Evolutionary conservation across 2,329 filamentous ascomycete genomes (phyloP).

Genomic region (Leptographium galeiforme): DNA sequence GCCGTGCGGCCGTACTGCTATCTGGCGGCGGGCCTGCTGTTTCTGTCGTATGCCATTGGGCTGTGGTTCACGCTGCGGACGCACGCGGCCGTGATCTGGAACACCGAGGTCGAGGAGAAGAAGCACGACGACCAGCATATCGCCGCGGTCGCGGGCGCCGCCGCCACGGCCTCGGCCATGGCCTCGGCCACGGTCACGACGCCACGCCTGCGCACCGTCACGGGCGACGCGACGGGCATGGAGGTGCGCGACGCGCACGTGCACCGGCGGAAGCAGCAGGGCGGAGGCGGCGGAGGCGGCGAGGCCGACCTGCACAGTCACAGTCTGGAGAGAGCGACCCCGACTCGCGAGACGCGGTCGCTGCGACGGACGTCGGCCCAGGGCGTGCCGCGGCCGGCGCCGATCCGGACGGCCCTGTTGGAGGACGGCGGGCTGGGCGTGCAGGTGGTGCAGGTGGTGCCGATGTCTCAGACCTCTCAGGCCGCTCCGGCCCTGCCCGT

Average conservation of each 20-base stretch:
- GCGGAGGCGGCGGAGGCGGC: slow-evolving; percentile 46
- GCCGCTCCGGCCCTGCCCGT: no score
- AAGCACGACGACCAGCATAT: slow-evolving; percentile 42
- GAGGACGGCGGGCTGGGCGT: neutral
- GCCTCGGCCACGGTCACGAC: neutral
- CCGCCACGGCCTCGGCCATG: neutral
- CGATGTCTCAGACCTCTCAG: no score
- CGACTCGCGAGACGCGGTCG: slow-evolving; percentile 34
- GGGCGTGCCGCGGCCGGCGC: slow-evolving; percentile 15
- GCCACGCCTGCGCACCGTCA: neutral
- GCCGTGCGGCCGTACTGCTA: slow-evolving; percentile 91
- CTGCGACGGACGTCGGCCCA: slow-evolving; percentile 10
- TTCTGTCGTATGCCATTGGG: slow-evolving; percentile 86
- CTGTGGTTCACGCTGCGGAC: slow-evolving; percentile 92
- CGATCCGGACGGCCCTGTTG: slow-evolving; percentile 24
- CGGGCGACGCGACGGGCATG: slow-evolving; percentile 33
- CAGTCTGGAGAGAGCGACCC: slow-evolving; percentile 71
- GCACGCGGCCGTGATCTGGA: slow-evolving; percentile 95
- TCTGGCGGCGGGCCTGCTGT: slow-evolving; percentile 71
- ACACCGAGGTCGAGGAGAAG: slow-evolving; percentile 68
- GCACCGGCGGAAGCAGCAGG: slow-evolving; percentile 83
- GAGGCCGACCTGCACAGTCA: slow-evolving; percentile 64
- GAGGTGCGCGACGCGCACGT: slow-evolving; percentile 80
- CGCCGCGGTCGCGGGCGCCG: neutral
- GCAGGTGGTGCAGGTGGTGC: neutral